phyloP scores from a whole-genome alignment of 73 alveolate species.

The Breviolum minutum region DNA sequence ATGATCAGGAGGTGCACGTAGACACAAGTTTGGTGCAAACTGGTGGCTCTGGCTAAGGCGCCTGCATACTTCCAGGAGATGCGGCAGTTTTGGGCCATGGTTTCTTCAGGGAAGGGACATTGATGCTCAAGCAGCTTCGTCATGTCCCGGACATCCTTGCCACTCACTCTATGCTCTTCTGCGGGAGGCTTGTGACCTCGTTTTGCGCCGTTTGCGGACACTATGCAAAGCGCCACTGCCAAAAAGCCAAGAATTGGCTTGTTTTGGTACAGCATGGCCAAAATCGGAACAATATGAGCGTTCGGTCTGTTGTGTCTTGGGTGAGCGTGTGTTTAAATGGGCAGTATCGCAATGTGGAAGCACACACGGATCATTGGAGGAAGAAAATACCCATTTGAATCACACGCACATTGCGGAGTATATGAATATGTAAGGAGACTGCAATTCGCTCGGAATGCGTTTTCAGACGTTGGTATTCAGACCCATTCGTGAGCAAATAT shows the following conservation, averaged over 20 bases:
- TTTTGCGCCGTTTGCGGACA: neutral
- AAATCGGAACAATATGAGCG: neutral
- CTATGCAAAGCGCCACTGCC: neutral
- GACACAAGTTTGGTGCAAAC: neutral
- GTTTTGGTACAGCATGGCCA: neutral
- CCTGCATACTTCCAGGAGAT: neutral
- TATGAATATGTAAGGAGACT: too few relatives aligned
- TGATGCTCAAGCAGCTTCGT: neutral
- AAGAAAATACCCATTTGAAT: too few relatives aligned
- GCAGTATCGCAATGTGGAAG: too few relatives aligned
- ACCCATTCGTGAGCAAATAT: too few relatives aligned
- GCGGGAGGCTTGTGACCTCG: neutral
- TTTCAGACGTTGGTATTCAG: too few relatives aligned
- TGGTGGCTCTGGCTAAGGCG: constrained; percentile 4
- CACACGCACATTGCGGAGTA: too few relatives aligned
- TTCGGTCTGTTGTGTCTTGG: neutral
- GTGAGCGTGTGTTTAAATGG: too few relatives aligned
- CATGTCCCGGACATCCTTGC: neutral
- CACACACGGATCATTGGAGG: too few relatives aligned
- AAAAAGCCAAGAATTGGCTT: neutral
- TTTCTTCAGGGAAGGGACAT: constrained; percentile 20
- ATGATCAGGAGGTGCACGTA: constrained; percentile 21
- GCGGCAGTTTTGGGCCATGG: neutral
- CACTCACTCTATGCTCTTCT: neutral
- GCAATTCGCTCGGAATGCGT: too few relatives aligned